Evolutionary conservation across 176 grass and related monocot genomes (phyloP).

Genomic region (Avena eriantha): DNA sequence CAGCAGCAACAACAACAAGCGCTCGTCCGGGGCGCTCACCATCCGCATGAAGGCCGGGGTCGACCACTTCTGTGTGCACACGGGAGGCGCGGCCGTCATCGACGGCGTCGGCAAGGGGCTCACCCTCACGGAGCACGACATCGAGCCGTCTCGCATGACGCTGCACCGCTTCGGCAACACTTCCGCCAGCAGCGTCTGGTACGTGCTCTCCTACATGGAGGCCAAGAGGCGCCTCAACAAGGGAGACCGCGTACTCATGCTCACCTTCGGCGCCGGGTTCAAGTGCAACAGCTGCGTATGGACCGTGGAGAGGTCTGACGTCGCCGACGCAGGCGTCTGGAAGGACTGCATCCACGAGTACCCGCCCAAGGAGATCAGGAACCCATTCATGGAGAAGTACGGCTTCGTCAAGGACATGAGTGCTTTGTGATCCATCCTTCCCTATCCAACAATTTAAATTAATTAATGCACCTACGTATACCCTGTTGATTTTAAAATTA

Average conservation of each 20-base stretch:
- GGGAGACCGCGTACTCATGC: conserved; percentile 81
- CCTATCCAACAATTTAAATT: neutral
- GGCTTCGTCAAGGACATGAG: conserved; percentile 79
- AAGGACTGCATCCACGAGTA: conserved; percentile 67
- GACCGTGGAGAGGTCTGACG: conserved; percentile 52
- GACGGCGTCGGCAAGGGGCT: conserved; percentile 76
- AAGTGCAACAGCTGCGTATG: conserved; percentile 98
- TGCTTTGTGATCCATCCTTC: conserved; percentile 26
- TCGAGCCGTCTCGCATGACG: conserved; percentile 88
- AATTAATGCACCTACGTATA: neutral
- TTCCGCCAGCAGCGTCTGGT: conserved; percentile 97
- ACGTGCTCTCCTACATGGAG: conserved; percentile 89
- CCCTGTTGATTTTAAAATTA: conserved; percentile 21
- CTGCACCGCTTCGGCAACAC: conserved; percentile 94
- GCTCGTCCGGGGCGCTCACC: conserved; percentile 4
- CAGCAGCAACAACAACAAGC: neutral
- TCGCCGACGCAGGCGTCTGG: conserved; percentile 68
- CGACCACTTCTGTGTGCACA: conserved; percentile 90
- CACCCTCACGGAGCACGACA: conserved; percentile 64
- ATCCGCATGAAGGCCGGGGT: conserved; percentile 68
- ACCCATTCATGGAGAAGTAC: conserved; percentile 84
- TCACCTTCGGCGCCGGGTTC: conserved; percentile 95
- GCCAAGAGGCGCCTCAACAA: conserved; percentile 58
- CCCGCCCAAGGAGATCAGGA: conserved; percentile 67
- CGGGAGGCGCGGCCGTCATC: conserved; percentile 80